Base-by-base conservation (phyloP, 2,329 filamentous ascomycete species). In the Ascochyta lentis region DNA sequence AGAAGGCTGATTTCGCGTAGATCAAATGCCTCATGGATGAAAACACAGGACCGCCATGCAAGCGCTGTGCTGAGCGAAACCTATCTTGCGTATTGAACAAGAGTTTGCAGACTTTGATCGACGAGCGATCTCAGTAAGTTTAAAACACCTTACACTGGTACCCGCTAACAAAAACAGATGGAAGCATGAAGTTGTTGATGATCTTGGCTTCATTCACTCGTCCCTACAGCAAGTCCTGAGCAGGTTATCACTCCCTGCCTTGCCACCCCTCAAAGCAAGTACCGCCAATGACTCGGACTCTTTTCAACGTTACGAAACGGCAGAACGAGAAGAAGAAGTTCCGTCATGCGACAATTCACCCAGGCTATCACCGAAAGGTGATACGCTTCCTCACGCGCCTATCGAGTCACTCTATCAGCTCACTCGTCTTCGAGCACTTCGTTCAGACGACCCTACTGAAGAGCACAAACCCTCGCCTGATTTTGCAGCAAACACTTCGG, bases 21-120 rank as follows among this genome's bases (percentile, higher is more conserved):
- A 81, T 83, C 58, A 81, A 81, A 66, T 83, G 81, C 67, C 78
- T 83, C 49, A 83, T 83, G 79, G 75, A 78, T 54, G 71, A 76
- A 37, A 49, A 33, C 37, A 77, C 77, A 27, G 80, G 81, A 26
- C 76, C 80, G 26, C 75, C 77, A 15, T 84, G 81, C 63, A 79
- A 79, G 53, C 69, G 81, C 54, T 84, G 81, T 67, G 73, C 76
- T 41, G 79, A 81, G 56, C 77, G 81, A 65, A 78, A 77, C 3
- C 57, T 83, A 35, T 79, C 80, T 29, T 83, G 81, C 61, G 73
- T 82, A 27, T 72, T 83, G 45, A 83, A 84, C 63, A 83, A 83
- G 57, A 83, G 80, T 55, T 72, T 74, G n/a, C 71, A 74, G 64
- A 82, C 80, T 9, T 67, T 83, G 63, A 74, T 83, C 48, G 79